A percentile compares a stretch with the other conserved stretches of the same genome.
These are phyloP conservation scores for Xylaria telfairii DNA, from an alignment of 495 filamentous ascomycete genomes.

Conservation along the genomic window DNA sequence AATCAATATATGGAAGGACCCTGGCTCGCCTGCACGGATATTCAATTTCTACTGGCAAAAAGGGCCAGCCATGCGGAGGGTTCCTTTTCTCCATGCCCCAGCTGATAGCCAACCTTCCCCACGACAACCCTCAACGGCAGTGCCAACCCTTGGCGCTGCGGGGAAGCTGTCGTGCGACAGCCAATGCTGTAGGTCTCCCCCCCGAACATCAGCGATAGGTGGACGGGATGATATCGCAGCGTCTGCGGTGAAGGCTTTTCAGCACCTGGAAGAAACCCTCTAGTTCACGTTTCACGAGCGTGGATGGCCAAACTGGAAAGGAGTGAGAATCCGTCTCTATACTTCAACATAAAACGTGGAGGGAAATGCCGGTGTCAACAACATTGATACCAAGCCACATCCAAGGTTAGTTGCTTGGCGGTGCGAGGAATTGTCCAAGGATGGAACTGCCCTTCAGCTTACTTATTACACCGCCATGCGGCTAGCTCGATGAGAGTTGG, in stretches of 20 bases:
- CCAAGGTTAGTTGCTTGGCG: slow-evolving; percentile 6
- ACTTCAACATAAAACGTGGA: background rate
- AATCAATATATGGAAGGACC: slow-evolving; percentile 30
- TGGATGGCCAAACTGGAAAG: background rate
- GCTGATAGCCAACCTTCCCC: background rate
- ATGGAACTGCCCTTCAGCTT: background rate
- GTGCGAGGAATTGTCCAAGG: background rate
- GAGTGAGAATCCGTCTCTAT: background rate
- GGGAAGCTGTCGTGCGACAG: slow-evolving; percentile 20
- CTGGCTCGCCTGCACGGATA: slow-evolving; percentile 36
- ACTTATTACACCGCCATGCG: slow-evolving; percentile 7
- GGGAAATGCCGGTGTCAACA: background rate
- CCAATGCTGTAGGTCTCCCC: slow-evolving; percentile 1
- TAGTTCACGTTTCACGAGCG: background rate
- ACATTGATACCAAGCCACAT: background rate
- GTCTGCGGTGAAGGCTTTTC: background rate
- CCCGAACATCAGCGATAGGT: background rate
- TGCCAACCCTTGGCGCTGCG: slow-evolving; percentile 25
- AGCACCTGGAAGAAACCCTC: background rate
- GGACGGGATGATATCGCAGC: background rate
- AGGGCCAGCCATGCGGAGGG: slow-evolving; percentile 8
- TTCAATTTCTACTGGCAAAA: slow-evolving; percentile 34
- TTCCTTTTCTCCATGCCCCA: slow-evolving; percentile 1
- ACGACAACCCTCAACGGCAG: slow-evolving; percentile 17
- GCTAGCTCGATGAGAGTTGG: background rate